Conservation (phyloP, 495 filamentous ascomycete genomes). For the Xylaria grammica region DNA sequence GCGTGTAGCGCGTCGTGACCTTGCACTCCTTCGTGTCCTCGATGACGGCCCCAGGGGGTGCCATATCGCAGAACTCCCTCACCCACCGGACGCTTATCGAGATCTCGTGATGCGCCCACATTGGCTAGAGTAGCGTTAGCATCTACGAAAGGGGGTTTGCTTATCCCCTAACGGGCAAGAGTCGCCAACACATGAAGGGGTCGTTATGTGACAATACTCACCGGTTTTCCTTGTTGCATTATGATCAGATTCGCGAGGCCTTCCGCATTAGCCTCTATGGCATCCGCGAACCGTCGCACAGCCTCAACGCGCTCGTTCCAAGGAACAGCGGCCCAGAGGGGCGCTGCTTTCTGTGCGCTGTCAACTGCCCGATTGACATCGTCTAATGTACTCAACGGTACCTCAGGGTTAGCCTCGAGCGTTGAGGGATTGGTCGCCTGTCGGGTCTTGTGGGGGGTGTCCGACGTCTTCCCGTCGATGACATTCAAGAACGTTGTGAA, state of each 20-base stretch:
- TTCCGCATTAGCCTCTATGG: conserved; percentile 46
- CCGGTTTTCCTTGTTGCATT: conserved; percentile 63
- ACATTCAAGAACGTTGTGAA: conserved; percentile 1
- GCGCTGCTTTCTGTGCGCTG: conserved; percentile 54
- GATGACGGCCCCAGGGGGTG: conserved; percentile 28
- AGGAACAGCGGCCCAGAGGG: conserved; percentile 55
- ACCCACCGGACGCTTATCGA: not conserved
- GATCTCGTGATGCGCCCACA: conserved; percentile 15
- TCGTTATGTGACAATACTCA: not conserved
- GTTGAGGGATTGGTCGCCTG: conserved; percentile 58
- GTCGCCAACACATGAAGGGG: not conserved
- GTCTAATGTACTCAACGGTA: conserved; percentile 54
- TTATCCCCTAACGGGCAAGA: no score
- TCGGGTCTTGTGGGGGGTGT: conserved; percentile 1
- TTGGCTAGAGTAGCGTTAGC: not conserved
- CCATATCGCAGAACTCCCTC: not conserved
- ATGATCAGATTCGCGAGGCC: conserved; percentile 55
- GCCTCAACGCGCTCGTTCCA: conserved; percentile 54
- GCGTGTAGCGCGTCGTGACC: conserved; percentile 45
- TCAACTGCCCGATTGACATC: conserved; percentile 61
- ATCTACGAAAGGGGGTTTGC: not conserved
- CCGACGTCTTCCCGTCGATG: not conserved
- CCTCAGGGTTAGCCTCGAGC: conserved; percentile 53
- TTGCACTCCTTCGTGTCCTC: conserved; percentile 48
- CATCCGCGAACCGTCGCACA: conserved; percentile 51